Percentiles rank a stretch among this genome's conserved stretches.
Evolutionary conservation across 495 filamentous ascomycete genomes (phyloP).

Genomic region (Rhypophila decipiens): DNA sequence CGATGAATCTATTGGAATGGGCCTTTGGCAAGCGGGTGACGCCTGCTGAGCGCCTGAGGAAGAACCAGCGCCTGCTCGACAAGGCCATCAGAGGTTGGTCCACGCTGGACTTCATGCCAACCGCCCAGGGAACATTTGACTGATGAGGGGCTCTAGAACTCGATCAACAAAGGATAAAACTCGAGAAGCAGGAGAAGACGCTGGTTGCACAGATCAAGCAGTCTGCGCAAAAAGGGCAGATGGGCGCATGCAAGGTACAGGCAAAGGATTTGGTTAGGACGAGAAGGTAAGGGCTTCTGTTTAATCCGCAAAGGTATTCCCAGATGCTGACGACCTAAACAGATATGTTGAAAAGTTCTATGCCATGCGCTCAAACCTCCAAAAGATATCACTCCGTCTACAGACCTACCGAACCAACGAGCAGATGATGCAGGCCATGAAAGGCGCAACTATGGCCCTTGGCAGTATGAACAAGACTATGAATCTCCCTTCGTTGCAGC

Average conservation of each 20-base stretch:
- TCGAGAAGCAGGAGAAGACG: conserved; percentile 98
- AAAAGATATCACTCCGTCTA: conserved; percentile 90
- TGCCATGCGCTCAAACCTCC: conserved; percentile 91
- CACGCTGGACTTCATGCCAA: no score
- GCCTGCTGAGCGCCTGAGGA: conserved; percentile 89
- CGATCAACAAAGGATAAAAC: conserved; percentile 85
- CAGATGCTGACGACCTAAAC: no score
- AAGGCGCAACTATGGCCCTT: conserved; percentile 85
- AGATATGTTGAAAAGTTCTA: conserved; percentile 98
- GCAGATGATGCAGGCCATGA: conserved; percentile 99
- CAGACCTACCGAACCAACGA: conserved; percentile 98
- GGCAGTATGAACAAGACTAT: conserved; percentile 96
- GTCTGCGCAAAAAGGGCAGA: conserved; percentile 93
- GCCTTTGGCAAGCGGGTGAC: conserved; percentile 98
- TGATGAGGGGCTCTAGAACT: no score
- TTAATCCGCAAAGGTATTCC: no score
- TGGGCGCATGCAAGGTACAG: conserved; percentile 94
- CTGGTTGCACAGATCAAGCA: conserved; percentile 92
- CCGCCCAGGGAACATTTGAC: no score
- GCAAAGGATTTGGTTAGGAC: conserved; percentile 95
- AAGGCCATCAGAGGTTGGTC: conserved; percentile 97
- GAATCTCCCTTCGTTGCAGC: conserved; percentile 91
- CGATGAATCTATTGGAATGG: conserved; percentile 78
- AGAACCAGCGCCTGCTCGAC: conserved; percentile 93
- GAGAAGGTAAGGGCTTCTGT: conserved; percentile 57